These are phyloP conservation scores for Scorias spongiosa DNA, from an alignment of 2,329 filamentous ascomycete genomes.

Conservation along the genomic window DNA sequence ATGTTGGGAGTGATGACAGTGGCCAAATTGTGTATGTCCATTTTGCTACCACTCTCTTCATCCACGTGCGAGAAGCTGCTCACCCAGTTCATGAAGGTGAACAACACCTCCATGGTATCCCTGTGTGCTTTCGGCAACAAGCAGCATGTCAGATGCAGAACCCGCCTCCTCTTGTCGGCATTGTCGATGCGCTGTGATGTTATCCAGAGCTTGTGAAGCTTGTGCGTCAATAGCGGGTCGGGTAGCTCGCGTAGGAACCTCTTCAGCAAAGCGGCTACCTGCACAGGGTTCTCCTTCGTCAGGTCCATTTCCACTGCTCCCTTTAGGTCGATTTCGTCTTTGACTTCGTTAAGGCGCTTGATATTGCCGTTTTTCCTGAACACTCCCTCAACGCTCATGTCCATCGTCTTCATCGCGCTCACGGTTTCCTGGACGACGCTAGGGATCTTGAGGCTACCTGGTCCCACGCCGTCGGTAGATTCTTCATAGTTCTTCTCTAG, in stretches of 20 bases:
- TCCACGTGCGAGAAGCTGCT: conserved; percentile 95
- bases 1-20: conserved; percentile 97
- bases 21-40: conserved; percentile 95
- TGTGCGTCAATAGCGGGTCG: conserved; percentile 87
- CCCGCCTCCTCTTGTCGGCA: conserved; percentile 63
- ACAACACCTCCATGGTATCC: conserved; percentile 87
- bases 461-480: conserved; percentile 92
- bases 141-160: conserved; percentile 83
- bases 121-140: conserved; percentile 82
- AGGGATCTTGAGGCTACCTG: conserved; percentile 76
- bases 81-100: conserved; percentile 93
- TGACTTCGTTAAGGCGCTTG: conserved; percentile 74
- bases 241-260: conserved; percentile 90
- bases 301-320: conserved; percentile 77
- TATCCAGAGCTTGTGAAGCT: conserved; percentile 82
- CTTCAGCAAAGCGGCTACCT: conserved; percentile 84
- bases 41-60: conserved; percentile 93
- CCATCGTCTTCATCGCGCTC: conserved; percentile 93
- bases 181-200: conserved; percentile 75
- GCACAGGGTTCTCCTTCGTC: conserved; percentile 77
- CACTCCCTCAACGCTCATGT: conserved; percentile 94
- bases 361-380: conserved; percentile 99
- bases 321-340: conserved; percentile 71
- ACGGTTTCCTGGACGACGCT: conserved; percentile 92
- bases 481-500: conserved; percentile 90